A percentile compares a stretch with the other conserved stretches of the same genome.
phyloP scores from a whole-genome alignment of 305 asterid species.

The Rubia tinctorum region DNA sequence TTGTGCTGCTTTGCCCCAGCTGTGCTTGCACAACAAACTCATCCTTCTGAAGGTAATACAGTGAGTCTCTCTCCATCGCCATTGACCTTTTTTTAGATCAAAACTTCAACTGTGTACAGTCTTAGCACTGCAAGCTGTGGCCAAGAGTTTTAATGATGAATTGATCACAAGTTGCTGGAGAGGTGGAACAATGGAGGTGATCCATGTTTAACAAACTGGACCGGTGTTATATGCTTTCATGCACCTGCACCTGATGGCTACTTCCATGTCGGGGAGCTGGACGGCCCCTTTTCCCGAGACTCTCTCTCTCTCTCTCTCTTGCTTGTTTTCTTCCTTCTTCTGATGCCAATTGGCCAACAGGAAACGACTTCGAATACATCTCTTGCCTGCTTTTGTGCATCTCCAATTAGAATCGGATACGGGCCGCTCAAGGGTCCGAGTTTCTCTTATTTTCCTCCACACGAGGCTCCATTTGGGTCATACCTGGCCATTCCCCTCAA shows the following conservation, averaged over 20 bases:
- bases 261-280: constrained; percentile 43
- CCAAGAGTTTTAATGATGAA: constrained; percentile 31
- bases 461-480: constrained; percentile 26
- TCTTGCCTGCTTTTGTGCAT: constrained; percentile 52
- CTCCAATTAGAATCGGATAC: constrained; percentile 50
- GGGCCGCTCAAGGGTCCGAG: constrained; percentile 54
- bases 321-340: neutral
- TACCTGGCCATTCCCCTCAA: constrained; percentile 36
- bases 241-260: constrained; percentile 26
- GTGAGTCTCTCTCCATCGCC: too few species aligned
- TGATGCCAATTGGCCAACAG: constrained; percentile 16
- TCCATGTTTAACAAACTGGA: constrained; percentile 48
- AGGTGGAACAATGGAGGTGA: constrained; percentile 36
- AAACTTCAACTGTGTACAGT: constrained; percentile 18
- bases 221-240: constrained; percentile 39
- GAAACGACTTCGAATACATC: constrained; percentile 35
- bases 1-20: neutral
- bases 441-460: constrained; percentile 41
- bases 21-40: constrained; percentile 26
- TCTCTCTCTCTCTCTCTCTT: neutral
- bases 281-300: constrained; percentile 9
- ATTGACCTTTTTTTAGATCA: neutral
- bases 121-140: constrained; percentile 34
- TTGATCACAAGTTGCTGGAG: constrained; percentile 25
- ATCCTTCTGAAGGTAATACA: constrained; percentile 35